Percentiles rank a stretch among this genome's conserved stretches.
Conservation (phyloP, 768 basidiomycete genomes). For the Sporobolomyces phaffii region DNA sequence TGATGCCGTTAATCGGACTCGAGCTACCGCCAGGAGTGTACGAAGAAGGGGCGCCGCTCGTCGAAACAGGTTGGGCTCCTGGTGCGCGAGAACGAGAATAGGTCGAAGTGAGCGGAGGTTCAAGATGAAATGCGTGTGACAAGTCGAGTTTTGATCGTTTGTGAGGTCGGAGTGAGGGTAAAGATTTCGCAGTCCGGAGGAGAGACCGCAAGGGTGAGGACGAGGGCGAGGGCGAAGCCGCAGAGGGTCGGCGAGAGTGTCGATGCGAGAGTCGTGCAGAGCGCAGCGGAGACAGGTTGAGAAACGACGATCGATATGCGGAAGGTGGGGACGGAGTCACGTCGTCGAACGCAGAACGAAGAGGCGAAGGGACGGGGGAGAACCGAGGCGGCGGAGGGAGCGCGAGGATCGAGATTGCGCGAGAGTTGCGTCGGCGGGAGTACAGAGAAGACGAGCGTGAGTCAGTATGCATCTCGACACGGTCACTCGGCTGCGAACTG, state of each 20-base stretch:
- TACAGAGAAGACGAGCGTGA: neutral
- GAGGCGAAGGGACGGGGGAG: neutral
- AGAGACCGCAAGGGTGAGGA: neutral
- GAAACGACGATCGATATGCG: neutral
- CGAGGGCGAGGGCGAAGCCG: neutral
- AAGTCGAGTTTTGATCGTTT: conserved; percentile 21
- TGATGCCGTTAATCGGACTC: neutral
- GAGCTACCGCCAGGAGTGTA: neutral
- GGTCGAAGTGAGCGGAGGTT: neutral
- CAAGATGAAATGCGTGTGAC: neutral
- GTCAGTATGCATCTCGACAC: neutral
- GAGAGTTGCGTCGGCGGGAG: conserved; percentile 2
- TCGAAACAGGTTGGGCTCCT: conserved; percentile 34
- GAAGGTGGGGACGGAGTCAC: neutral
- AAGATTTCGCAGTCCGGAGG: conserved; percentile 15
- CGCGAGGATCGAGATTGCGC: neutral
- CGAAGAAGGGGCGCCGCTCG: neutral
- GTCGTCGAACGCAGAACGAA: conserved; percentile 8
- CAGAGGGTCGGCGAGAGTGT: neutral
- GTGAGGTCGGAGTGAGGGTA: conserved; percentile 7
- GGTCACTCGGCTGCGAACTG: no score
- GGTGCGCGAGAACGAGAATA: neutral
- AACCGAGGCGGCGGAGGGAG: neutral
- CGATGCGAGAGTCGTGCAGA: neutral
- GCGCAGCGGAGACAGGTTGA: neutral